phyloP scores from a whole-genome alignment of 495 filamentous ascomycete species.

The Hypoxylon fragiforme region DNA sequence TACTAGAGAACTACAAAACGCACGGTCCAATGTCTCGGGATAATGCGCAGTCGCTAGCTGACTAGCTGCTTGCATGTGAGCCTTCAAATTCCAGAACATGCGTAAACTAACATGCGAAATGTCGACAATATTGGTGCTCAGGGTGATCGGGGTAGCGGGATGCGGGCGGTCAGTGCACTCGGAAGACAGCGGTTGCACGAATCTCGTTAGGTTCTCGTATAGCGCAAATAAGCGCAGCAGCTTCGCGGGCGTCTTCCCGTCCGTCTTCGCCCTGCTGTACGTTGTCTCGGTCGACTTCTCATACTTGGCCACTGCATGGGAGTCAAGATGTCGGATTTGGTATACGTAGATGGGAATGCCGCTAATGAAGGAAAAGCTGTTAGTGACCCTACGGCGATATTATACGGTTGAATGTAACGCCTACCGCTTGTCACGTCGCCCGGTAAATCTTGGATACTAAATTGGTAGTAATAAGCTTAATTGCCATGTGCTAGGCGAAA shows the following conservation, averaged over 20 bases:
- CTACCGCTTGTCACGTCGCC: slow-evolving; percentile 70
- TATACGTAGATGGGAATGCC: slow-evolving; percentile 90
- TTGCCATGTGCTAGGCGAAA: slow-evolving; percentile 1
- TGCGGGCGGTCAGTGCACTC: slow-evolving; percentile 68
- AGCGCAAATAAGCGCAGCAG: slow-evolving; percentile 81
- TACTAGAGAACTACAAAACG: slow-evolving; percentile 29
- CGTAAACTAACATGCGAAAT: slow-evolving; percentile 80
- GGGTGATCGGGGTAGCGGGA: slow-evolving; percentile 76
- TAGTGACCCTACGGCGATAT: slow-evolving; percentile 5
- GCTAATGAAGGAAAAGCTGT: slow-evolving; percentile 41
- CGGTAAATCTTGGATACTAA: slow-evolving; percentile 93
- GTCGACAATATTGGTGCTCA: slow-evolving; percentile 88
- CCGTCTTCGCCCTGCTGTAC: slow-evolving; percentile 54
- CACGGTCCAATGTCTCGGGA: slow-evolving; percentile 83
- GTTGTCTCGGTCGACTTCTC: slow-evolving; percentile 61
- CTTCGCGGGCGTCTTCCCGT: slow-evolving; percentile 65
- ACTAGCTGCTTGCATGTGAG: slow-evolving; percentile 88
- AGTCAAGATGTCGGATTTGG: slow-evolving; percentile 78
- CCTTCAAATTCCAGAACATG: slow-evolving; percentile 92
- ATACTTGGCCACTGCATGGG: slow-evolving; percentile 78
- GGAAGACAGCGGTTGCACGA: slow-evolving; percentile 81
- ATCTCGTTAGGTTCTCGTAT: slow-evolving; percentile 87
- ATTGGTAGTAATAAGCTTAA: slow-evolving; percentile 12
- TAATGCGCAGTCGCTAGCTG: slow-evolving; percentile 88
- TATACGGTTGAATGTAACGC: neutral